Conservation (phyloP, 1,284 basidiomycete genomes). For the Puccinia triticina region DNA sequence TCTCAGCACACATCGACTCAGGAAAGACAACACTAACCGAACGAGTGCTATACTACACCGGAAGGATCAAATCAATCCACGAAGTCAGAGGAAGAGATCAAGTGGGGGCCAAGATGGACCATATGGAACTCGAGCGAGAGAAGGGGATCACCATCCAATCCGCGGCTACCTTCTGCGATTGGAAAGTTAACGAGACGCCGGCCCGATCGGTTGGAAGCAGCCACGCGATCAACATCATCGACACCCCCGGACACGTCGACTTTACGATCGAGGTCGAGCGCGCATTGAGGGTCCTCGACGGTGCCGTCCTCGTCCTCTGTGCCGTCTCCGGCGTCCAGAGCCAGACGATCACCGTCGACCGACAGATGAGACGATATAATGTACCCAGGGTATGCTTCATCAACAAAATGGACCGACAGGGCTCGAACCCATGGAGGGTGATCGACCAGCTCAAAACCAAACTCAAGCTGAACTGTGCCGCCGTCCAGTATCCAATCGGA, state of each 20-base stretch:
- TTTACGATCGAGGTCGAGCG: constrained; percentile 99
- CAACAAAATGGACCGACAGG: constrained; percentile 99
- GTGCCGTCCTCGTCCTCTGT: constrained; percentile 93
- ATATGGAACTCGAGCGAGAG: constrained; percentile 97
- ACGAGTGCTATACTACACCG: constrained; percentile 93
- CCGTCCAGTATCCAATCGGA: constrained; percentile 96
- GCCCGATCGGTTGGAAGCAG: constrained; percentile 56
- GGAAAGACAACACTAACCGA: constrained; percentile 99
- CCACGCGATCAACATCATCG: constrained; percentile 85
- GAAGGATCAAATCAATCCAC: constrained; percentile 92
- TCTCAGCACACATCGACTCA: constrained; percentile 70
- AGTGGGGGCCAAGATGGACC: constrained; percentile 99
- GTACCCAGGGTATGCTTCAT: constrained; percentile 96
- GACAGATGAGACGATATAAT: constrained; percentile 96
- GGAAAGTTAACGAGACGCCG: constrained; percentile 63
- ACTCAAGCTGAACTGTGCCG: constrained; percentile 86
- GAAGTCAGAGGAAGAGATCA: constrained; percentile 94
- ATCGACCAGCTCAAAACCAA: constrained; percentile 89
- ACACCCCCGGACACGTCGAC: constrained; percentile 98
- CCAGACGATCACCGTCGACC: constrained; percentile 98
- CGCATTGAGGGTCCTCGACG: constrained; percentile 92
- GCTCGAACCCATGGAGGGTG: constrained; percentile 95
- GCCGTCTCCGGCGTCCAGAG: constrained; percentile 96
- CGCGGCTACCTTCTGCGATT: constrained; percentile 97
- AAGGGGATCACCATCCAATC: constrained; percentile 99